These are phyloP conservation scores for Calocybe gangraenosa DNA, from an alignment of 768 basidiomycete species.

Conservation along the genomic window DNA sequence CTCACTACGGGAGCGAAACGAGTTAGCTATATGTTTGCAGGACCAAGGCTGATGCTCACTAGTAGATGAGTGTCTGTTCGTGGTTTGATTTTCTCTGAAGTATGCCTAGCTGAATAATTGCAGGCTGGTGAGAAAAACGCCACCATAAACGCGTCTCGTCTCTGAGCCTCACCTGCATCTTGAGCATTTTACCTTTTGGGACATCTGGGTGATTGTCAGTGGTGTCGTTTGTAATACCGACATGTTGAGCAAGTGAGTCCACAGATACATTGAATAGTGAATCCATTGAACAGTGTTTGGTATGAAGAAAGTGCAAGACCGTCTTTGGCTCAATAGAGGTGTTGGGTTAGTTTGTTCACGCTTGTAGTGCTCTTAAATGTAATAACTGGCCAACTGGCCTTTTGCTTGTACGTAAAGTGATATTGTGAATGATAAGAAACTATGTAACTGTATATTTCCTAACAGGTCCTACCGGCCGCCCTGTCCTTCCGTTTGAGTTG, in stretches of 20 bases:
- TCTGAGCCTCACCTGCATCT: constrained; percentile 18
- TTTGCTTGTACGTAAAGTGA: too few relatives aligned
- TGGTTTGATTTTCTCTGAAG: constrained; percentile 20
- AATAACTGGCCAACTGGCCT: too few relatives aligned
- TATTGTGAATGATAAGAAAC: too few relatives aligned
- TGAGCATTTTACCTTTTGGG: constrained; percentile 12
- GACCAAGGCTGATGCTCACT: constrained; percentile 8
- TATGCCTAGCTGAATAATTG: constrained; percentile 21
- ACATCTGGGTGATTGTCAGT: constrained; percentile 11
- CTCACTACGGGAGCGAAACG: constrained; percentile 18
- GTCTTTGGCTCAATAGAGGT: too few relatives aligned
- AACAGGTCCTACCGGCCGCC: constrained; percentile 12
- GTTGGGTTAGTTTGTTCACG: too few relatives aligned
- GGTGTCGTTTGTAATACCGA: constrained; percentile 11
- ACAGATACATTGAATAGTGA: constrained; percentile 12
- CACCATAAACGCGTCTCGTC: not conserved
- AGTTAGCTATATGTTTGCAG: too few relatives aligned
- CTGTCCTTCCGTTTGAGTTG: constrained; percentile 15
- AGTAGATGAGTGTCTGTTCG: constrained; percentile 17
- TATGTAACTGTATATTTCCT: not conserved
- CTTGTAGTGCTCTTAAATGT: too few relatives aligned
- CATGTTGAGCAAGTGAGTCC: constrained; percentile 14
- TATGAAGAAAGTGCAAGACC: too few relatives aligned
- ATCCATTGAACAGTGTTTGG: constrained; percentile 6
- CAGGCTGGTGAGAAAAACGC: not conserved